Evolutionary conservation across 2,329 filamentous ascomycete genomes (phyloP).

Genomic region (Pseudogymnoascus pannorum): DNA sequence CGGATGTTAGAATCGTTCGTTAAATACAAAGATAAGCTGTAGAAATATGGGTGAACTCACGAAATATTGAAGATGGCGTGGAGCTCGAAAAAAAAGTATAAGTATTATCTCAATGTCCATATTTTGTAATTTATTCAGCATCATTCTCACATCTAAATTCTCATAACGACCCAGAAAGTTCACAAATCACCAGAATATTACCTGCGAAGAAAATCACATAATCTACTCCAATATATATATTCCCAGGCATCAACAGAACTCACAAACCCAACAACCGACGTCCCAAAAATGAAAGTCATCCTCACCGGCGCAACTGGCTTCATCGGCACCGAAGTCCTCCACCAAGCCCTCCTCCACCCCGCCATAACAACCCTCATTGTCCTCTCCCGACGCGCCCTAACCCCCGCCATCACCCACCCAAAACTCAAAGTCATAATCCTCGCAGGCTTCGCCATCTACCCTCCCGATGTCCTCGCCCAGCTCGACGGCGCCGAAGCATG

Average conservation of each 20-base stretch:
- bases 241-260: not conserved
- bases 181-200: not conserved
- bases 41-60: not conserved
- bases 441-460: conserved; percentile 46
- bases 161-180: not conserved
- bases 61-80: not conserved
- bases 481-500: conserved; percentile 38
- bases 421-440: conserved; percentile 46
- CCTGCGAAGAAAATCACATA: not conserved
- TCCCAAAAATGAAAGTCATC: conserved; percentile 47
- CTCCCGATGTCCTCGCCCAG: conserved; percentile 35
- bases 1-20: not conserved
- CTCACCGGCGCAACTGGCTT: conserved; percentile 50
- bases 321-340: conserved; percentile 46
- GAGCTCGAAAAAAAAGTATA: not conserved
- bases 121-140: not conserved
- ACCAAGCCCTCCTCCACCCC: conserved; percentile 41
- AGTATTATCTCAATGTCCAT: not conserved
- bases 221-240: not conserved
- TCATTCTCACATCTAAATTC: not conserved
- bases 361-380: conserved; percentile 45
- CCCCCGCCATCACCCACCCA: conserved; percentile 35
- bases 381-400: conserved; percentile 43
- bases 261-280: not conserved
- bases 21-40: not conserved